phyloP scores from a whole-genome alignment of 2,329 filamentous ascomycete species.

The Exophiala calicioides region DNA sequence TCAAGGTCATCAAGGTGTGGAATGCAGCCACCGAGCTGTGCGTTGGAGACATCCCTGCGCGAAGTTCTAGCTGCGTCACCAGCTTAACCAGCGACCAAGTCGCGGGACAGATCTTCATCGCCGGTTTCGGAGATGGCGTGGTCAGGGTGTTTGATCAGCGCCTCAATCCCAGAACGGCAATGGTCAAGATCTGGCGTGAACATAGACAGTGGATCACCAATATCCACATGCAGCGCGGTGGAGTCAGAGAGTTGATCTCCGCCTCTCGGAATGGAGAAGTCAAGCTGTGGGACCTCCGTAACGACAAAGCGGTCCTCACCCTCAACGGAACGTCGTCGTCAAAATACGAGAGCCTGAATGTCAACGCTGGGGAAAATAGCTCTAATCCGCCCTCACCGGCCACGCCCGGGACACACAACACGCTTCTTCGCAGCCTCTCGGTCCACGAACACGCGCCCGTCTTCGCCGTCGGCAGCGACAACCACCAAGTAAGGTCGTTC shows the following conservation, averaged over 20 bases:
- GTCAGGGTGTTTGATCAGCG: constrained; percentile 93
- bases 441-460: constrained; percentile 96
- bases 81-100: constrained; percentile 96
- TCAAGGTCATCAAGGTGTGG: constrained; percentile 94
- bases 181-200: constrained; percentile 97
- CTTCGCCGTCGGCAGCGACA: constrained; percentile 86
- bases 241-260: constrained; percentile 84
- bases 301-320: constrained; percentile 54
- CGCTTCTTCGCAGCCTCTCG: constrained; percentile 73
- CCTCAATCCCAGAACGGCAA: constrained; percentile 77
- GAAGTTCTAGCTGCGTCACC: constrained; percentile 93
- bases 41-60: constrained; percentile 81
- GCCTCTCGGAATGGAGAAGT: constrained; percentile 92
- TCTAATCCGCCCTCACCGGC: constrained; percentile 46
- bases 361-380: too few relatives aligned
- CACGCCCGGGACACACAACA: constrained; percentile 54
- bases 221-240: constrained; percentile 94
- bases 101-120: constrained; percentile 92
- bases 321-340: constrained; percentile 19
- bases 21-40: constrained; percentile 92
- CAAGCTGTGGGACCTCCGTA: constrained; percentile 92
- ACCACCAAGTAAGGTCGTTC: constrained; percentile 87
- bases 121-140: constrained; percentile 93
- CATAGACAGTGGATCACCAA: constrained; percentile 95
- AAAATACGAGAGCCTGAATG: too few relatives aligned